Percentiles rank a stretch among this genome's conserved stretches.
Evolutionary conservation across 2,329 filamentous ascomycete genomes (phyloP).

Genomic region (Parastagonospora nodorum): DNA sequence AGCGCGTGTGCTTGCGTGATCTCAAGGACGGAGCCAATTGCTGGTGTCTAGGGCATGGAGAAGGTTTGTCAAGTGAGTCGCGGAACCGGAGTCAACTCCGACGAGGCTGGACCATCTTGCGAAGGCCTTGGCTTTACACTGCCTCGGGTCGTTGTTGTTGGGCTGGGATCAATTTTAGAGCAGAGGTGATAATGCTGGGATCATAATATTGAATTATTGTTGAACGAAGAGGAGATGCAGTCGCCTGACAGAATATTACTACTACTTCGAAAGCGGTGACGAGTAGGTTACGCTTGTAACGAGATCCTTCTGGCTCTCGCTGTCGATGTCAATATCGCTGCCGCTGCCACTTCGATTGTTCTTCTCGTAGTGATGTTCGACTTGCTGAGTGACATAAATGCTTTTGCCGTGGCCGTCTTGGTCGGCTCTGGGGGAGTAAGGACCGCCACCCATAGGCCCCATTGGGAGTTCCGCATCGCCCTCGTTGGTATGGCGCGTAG

Average conservation of each 20-base stretch:
- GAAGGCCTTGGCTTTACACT: too few relatives aligned
- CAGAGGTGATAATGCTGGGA: neutral
- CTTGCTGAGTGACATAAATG: conserved; percentile 17
- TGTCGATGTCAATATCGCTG: neutral
- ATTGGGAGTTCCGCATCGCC: conserved; percentile 18
- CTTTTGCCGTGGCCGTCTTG: conserved; percentile 13
- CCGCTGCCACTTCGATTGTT: conserved; percentile 1
- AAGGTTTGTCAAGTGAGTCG: too few relatives aligned
- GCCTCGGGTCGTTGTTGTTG: too few relatives aligned
- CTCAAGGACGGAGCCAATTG: too few relatives aligned
- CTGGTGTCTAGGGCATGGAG: too few relatives aligned
- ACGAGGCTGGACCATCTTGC: too few relatives aligned
- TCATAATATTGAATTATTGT: neutral
- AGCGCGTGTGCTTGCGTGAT: too few relatives aligned
- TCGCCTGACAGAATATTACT: neutral
- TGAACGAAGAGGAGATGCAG: neutral
- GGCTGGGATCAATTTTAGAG: neutral
- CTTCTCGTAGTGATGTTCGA: conserved; percentile 15
- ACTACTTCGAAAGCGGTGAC: neutral
- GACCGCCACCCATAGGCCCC: conserved; percentile 5
- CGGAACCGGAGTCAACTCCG: too few relatives aligned
- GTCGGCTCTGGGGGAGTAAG: conserved; percentile 7
- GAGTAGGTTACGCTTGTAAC: neutral
- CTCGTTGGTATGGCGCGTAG: conserved; percentile 1
- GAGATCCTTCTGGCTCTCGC: conserved; percentile 17